Base-by-base conservation (phyloP, 257 asterid genomes). In the Voacanga thouarsii region DNA sequence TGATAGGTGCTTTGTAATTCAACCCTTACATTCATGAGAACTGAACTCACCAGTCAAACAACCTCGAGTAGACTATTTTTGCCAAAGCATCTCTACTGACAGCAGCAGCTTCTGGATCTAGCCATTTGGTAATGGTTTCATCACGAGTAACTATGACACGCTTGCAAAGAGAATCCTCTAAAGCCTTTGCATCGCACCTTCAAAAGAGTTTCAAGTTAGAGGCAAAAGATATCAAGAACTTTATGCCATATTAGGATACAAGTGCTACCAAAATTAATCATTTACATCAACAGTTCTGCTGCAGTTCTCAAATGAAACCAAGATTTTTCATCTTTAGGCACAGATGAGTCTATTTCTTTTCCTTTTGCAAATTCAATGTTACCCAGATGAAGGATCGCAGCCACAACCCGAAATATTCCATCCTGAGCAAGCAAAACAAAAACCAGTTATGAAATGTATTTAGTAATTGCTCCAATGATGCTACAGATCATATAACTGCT, bases 61-160 rank as follows among this genome's bases (percentile, higher is more conserved):
- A 85, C 80, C 97, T 89, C 18, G 99, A 88, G 88, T 96, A 96
- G 67, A 96, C 97, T 81, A 89, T 84, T 88, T 94, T 93, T 56
- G 99, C 97, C 85, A 96, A 85, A 81, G 98, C 97, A 77, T 96
- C 99, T 88, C 99, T 87, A 86, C 98, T 93, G 78, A 89, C 86
- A 78, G 87, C 60, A 69, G 99, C 99, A 60, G 98, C 93, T 79
- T 90, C 97, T 39, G 97, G 99, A 85, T 96, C 99, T 80, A 96
- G 86, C 83, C 89, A 92, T 80, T 92, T 96, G 84, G 89, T 89
- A 82, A 96, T 92, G 71, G 97, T 90, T 86, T 96, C 99, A 75
- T 96, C 99, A 82, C 99, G 97, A 81, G 99, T 96, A 80, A 92
- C 97, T 78, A 96, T 96, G 57, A 92, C 90, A 39, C 98, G 98